Evolutionary conservation across 129 eudicot species (phyloP), one percentile per base, ranked within the genome.

Genomic region (Flaveria ramosissima): DNA sequence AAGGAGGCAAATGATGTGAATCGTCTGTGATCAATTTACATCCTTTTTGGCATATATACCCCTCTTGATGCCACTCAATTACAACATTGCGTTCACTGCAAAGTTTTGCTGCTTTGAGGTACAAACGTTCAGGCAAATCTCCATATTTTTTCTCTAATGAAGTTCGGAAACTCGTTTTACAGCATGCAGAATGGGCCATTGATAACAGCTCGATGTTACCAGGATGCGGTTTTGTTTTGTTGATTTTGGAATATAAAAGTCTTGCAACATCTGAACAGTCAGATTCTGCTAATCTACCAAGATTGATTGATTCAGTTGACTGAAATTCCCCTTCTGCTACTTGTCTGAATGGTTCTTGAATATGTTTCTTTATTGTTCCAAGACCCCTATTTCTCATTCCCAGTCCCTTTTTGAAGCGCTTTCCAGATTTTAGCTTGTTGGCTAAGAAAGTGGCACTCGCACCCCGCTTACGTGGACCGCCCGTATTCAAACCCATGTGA

Each of bases 101-200:
- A 46, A 94, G 85, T 73, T 91, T 91, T 30, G 93, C 99, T 0
- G 97, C 99, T 76, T 88, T 94, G 39, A 91, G 86, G 74, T 91
- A 94, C 76, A 94, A 83, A 72, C 88, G 88, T 72, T 86, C 86
- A 13, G 99, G 99, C 78, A 94, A 72, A 9, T 67, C 56, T 71
- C 93, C 96, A 71, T 91, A 94, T 72, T 91, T 94, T 45, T 77
- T 85, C 93, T 87, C 93, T 73, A 94, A 56, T 3, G 84, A 83
- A 11, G 77, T 86, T 70, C 83, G 96, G 43, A 94, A 86, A 61
- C 85, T 84, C 39, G 74, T 70, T 68, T 80, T 87, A 75, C 99
- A 94, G 76, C 99, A 94, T 62, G 89, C 70, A 16, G 84, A 72
- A 14, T 88, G 88, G 41, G 96, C 99, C 4, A 88, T 61, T 42